Base-by-base conservation (phyloP, 495 filamentous ascomycete genomes). In the Aspergillus bridgeri region DNA sequence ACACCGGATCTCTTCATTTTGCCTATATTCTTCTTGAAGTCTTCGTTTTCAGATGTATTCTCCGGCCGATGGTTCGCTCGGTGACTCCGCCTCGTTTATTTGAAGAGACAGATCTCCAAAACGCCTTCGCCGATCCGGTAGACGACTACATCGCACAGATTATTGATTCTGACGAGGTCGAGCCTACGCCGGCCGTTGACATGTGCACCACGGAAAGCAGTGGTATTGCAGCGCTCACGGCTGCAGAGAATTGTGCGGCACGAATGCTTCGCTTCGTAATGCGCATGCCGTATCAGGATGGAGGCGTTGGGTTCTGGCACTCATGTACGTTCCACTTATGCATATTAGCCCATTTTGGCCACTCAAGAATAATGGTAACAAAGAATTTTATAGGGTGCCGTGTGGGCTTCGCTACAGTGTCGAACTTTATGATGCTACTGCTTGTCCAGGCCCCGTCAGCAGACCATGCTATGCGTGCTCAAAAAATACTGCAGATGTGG, bases 41-140 rank as follows among this genome's bases (percentile, higher is more conserved):
- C 5, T 73, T 66, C 53, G 61, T 73, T 11, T 73, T 71, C 52
- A 69, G 69, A 18, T 66, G 66, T 0, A 62, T 72, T 51, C 63
- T 74, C 9, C 69, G 71, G 2, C 71, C 71, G 0, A 62, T 72
- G 65, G 69, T 70, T 23, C 66, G 65, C n/a, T 72, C 69, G 0
- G 67, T 66, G 1, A 59, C 60, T 3, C 68, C 71, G 1, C 71
- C 71, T 5, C 64, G 62, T 27, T 69, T 74, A 6, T 65, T 72
- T 24, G 66, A 73, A 29, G 43, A 70, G 23, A 61, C 66, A 18
- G 69, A 72, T 7, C 11, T 42, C 7, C 15, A 19, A 9, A 7
- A 21, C 17, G 42, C 21, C 29, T 42, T 42, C 7, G 43, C 50
- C 6, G 3, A 29, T 6, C 21, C 62, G 57, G 65, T 54, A 60